Base-by-base conservation (phyloP, 306 rosid genomes). In the Geum urbanum region DNA sequence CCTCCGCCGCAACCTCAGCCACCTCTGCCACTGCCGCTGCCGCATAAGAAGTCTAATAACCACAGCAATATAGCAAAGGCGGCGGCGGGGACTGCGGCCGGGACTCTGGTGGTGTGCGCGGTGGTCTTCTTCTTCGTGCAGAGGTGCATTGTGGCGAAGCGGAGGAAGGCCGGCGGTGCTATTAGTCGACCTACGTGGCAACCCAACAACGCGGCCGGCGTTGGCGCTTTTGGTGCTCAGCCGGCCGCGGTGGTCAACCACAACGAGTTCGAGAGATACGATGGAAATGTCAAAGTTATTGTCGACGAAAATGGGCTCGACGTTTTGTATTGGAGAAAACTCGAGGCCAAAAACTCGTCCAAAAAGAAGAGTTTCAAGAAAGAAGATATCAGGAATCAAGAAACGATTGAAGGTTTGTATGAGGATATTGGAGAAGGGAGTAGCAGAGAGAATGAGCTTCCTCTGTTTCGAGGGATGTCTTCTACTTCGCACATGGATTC, bases 261-360 rank as follows among this genome's bases (percentile, higher is more conserved):
- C 1, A 77, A 69, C 6, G 87, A 79, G 72, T 78, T 83, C 57
- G 75, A 74, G 27, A 63, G 84, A 76, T 73, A 76, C 16, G 86
- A 79, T n/a, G 95, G 85, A 4, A 83, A 80, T 70, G 56, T 84
- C 1, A 90, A 78, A 54, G 96, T 87, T 40, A 77, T 95, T 67
- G 92, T 95, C 56, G 99, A 95, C 77, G 99, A 91, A 77, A 80
- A 84, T 74, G 99, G 99, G 56, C 86, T 95, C 43, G 99, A 95
- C 78, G 99, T 95, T 68, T 58, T 91, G 71, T 91, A 91, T 69
- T 95, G 96, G 99, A 86, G 88, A 72, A 89, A 80, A 22, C 96
- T 91, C 53, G 80, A 86, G 65, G 85, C 59, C 20, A 87, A 56
- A 22, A 82, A 67, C 49, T 69, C 84, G 4, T 32, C 37, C 37